phyloP scores from a whole-genome alignment of 306 rosid species.

The Bauhinia variegata region DNA sequence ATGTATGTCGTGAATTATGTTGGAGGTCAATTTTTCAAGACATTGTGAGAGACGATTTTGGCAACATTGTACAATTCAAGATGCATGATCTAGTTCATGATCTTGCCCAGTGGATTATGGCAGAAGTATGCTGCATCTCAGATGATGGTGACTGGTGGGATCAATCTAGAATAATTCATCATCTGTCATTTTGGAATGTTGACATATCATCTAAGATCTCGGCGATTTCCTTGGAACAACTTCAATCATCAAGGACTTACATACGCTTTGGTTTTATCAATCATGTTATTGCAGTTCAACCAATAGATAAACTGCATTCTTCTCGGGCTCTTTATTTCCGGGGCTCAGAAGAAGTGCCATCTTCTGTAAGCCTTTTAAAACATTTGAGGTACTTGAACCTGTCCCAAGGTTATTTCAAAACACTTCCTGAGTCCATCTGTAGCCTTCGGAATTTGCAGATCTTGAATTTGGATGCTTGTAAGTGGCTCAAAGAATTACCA shows the following conservation, averaged over 20 bases:
- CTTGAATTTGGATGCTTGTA: not conserved
- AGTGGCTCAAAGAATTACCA: not conserved
- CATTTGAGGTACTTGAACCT: slow-evolving; percentile 16
- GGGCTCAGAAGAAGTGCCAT: not conserved
- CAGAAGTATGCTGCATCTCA: not conserved
- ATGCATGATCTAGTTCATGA: slow-evolving; percentile 14
- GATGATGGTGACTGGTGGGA: too few relatives aligned
- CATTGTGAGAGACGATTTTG: not conserved
- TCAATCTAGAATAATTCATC: not conserved
- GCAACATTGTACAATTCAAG: not conserved
- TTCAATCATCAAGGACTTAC: too few relatives aligned
- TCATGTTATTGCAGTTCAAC: too few relatives aligned
- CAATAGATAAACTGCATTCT: not conserved
- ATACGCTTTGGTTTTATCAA: too few relatives aligned
- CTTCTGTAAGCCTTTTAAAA: not conserved
- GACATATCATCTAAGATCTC: too few relatives aligned
- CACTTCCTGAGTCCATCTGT: not conserved
- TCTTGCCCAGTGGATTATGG: not conserved
- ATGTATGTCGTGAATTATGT: slow-evolving; percentile 21
- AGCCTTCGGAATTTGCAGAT: slow-evolving; percentile 1
- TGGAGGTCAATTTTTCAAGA: slow-evolving; percentile 34
- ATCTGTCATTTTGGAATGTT: not conserved
- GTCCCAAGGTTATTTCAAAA: not conserved
- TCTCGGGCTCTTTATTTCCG: not conserved
- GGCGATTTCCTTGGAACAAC: not conserved